These are phyloP conservation scores for Gastrolobium villosum DNA, from an alignment of 306 rosid species.

Conservation along the genomic window DNA sequence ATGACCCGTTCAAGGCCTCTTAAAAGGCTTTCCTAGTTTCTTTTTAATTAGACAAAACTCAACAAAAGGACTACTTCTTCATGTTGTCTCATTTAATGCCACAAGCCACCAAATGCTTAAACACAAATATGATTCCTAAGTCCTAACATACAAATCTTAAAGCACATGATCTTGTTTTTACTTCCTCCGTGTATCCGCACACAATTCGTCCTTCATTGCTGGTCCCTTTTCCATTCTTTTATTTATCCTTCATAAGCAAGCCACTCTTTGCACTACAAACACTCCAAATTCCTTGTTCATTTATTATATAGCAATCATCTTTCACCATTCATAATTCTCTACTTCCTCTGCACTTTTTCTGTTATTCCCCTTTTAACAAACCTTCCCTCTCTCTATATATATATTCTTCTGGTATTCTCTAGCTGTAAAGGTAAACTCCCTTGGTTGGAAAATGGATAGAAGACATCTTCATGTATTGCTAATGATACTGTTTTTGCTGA, in stretches of 20 bases:
- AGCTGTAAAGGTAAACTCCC: background rate
- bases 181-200: slow-evolving; percentile 55
- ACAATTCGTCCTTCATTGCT: slow-evolving; percentile 47
- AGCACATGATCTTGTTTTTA: slow-evolving; percentile 67
- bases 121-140: slow-evolving; percentile 45
- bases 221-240: slow-evolving; percentile 36
- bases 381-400: background rate
- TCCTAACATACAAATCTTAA: slow-evolving; percentile 55
- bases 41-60: slow-evolving; percentile 42
- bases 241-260: slow-evolving; percentile 45
- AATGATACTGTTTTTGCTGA: slow-evolving; percentile 51
- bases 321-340: slow-evolving; percentile 45
- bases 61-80: slow-evolving; percentile 38
- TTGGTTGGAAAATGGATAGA: slow-evolving; percentile 58
- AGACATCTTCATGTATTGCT: slow-evolving; percentile 39
- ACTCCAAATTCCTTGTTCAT: slow-evolving; percentile 44
- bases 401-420: slow-evolving; percentile 21
- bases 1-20: slow-evolving; percentile 55
- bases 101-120: slow-evolving; percentile 35
- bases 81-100: slow-evolving; percentile 58
- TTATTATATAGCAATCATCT: slow-evolving; percentile 17
- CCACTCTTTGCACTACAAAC: slow-evolving; percentile 25
- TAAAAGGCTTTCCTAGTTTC: slow-evolving; percentile 28
- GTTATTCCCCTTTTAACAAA: slow-evolving; percentile 27
- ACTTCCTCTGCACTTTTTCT: slow-evolving; percentile 23